Conservation (phyloP, 441 rosid genomes). For the Metrosideros polymorpha region DNA sequence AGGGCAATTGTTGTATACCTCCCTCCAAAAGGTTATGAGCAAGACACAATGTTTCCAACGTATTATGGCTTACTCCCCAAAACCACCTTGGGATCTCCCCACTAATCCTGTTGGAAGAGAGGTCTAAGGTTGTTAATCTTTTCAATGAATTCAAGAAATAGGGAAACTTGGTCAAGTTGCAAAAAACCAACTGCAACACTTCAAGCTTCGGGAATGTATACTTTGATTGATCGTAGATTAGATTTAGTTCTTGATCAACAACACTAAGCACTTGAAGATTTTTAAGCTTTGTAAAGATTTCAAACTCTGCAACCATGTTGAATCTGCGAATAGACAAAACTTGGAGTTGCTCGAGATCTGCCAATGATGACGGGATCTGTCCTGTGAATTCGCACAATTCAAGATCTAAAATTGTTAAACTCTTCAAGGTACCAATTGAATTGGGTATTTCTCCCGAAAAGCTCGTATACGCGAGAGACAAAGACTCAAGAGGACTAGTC, state of each 20-base stretch:
- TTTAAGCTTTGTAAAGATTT: background rate
- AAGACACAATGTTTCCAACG: background rate
- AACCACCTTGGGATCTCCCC: background rate
- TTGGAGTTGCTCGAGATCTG: background rate
- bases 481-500: background rate
- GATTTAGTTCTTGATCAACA: background rate
- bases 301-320: background rate
- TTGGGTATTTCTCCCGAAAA: background rate
- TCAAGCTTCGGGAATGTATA: background rate
- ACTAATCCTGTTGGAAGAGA: too few relatives aligned
- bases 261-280: background rate
- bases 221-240: background rate
- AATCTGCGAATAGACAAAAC: too few relatives aligned
- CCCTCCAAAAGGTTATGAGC: background rate
- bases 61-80: background rate
- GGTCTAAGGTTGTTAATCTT: background rate
- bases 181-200: background rate
- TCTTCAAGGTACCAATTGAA: background rate
- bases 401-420: background rate
- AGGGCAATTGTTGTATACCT: background rate
- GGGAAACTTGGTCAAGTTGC: background rate
- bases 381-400: background rate
- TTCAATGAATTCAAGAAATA: background rate
- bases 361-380: background rate
- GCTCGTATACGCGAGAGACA: accelerated